Conservation (phyloP, 495 filamentous ascomycete genomes). For the Penicillium coffeae region DNA sequence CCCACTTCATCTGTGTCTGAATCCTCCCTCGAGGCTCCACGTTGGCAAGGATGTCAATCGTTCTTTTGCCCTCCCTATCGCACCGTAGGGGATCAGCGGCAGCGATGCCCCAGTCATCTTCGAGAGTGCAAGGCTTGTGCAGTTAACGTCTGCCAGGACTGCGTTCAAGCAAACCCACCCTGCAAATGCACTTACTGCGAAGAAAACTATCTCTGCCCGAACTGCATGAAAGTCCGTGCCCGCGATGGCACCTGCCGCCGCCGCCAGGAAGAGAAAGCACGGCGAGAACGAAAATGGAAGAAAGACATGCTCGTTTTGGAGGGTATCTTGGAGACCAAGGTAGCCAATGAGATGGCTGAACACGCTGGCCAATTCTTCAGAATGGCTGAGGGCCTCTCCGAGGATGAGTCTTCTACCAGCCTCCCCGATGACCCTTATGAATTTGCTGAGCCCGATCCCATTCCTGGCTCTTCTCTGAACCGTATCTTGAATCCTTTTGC, state of each 20-base stretch:
- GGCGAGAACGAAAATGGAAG: conserved; percentile 42
- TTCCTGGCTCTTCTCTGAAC: neutral
- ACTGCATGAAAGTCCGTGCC: conserved; percentile 44
- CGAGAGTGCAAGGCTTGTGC: conserved; percentile 53
- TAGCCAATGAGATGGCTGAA: conserved; percentile 46
- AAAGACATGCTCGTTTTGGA: conserved; percentile 42
- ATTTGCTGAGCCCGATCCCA: neutral
- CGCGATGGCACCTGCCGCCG: conserved; percentile 43
- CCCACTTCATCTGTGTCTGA: conserved; percentile 40
- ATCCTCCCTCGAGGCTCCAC: conserved; percentile 30
- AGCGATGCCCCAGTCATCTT: conserved; percentile 44
- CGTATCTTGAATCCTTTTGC: neutral
- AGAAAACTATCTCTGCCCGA: conserved; percentile 50
- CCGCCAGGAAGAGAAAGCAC: conserved; percentile 38
- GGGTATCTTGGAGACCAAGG: conserved; percentile 37
- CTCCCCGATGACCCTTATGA: neutral
- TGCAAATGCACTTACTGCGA: conserved; percentile 55
- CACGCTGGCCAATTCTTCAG: conserved; percentile 44
- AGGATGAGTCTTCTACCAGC: neutral
- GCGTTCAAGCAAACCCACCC: conserved; percentile 39
- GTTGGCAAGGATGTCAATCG: conserved; percentile 56
- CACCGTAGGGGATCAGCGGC: conserved; percentile 47
- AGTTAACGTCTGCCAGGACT: conserved; percentile 56
- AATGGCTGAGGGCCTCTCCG: conserved; percentile 19
- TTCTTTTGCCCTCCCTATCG: conserved; percentile 54